Evolutionary conservation across 2,329 filamentous ascomycete genomes (phyloP).

Genomic region (Trichoderma cornu-damae): DNA sequence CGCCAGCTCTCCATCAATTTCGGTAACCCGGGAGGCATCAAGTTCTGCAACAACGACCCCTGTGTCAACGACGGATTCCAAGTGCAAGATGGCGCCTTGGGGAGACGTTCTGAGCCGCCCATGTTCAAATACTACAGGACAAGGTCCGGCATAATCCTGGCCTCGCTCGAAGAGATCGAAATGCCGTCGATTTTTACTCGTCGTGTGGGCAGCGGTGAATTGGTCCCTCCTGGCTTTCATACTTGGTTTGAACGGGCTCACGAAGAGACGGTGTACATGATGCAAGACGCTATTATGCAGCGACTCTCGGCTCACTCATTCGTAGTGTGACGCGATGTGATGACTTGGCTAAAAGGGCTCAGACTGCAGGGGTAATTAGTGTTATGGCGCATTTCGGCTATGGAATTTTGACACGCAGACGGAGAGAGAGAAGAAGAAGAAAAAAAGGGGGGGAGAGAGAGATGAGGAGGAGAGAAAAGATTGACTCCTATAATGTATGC

Average conservation of each 20-base stretch:
- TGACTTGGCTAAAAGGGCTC: not conserved
- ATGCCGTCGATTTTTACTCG: slow-evolving; percentile 20
- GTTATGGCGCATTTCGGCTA: not conserved
- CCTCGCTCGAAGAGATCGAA: slow-evolving; percentile 13
- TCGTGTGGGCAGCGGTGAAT: slow-evolving; percentile 13
- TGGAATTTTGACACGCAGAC: too few species aligned
- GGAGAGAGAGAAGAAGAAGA: too few species aligned
- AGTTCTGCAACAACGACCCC: slow-evolving; percentile 21
- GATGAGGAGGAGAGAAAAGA: not conserved
- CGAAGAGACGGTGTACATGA: slow-evolving; percentile 15
- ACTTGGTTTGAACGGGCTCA: slow-evolving; percentile 19
- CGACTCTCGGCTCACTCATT: slow-evolving; percentile 16
- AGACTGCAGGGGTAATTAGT: not conserved
- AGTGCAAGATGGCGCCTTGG: slow-evolving; percentile 20
- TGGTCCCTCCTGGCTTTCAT: slow-evolving; percentile 9
- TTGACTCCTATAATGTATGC: slow-evolving; percentile 4
- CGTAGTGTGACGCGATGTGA: not conserved
- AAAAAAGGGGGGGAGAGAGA: not conserved
- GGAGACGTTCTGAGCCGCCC: slow-evolving; percentile 17
- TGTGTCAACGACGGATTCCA: slow-evolving; percentile 24
- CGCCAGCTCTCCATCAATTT: slow-evolving; percentile 20
- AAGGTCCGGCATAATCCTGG: slow-evolving; percentile 21
- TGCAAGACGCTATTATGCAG: slow-evolving; percentile 20
- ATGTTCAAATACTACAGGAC: slow-evolving; percentile 22
- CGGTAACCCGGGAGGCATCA: slow-evolving; percentile 21